Conservation (phyloP, 228 moss, liverwort and hornwort species). For the Sphagnum fallax region DNA sequence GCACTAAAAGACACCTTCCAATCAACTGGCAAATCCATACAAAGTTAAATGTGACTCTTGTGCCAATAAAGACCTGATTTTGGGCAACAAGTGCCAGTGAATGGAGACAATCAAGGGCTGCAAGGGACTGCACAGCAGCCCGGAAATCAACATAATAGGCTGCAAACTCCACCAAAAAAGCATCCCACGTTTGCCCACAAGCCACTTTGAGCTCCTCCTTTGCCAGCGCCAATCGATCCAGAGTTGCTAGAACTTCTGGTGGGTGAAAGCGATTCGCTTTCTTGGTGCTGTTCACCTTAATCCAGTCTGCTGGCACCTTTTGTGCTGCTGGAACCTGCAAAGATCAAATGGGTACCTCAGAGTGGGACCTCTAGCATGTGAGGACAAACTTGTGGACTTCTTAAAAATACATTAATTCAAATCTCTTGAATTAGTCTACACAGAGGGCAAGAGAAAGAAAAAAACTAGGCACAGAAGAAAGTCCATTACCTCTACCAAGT, state of each 20-base stretch:
- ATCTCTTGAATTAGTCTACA: too few relatives aligned
- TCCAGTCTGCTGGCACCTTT: conserved; percentile 81
- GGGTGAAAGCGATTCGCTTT: conserved; percentile 73
- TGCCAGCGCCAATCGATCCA: conserved; percentile 73
- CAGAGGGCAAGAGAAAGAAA: too few relatives aligned
- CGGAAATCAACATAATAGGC: conserved; percentile 82
- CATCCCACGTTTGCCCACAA: conserved; percentile 77
- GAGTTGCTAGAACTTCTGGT: conserved; percentile 66
- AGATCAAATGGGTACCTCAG: neutral
- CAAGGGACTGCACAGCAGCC: conserved; percentile 93
- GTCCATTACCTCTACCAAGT: conserved; percentile 77
- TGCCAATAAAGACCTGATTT: conserved; percentile 50
- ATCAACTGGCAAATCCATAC: too few relatives aligned
- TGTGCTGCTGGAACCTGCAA: conserved; percentile 69
- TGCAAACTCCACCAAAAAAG: conserved; percentile 76
- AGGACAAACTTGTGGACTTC: neutral
- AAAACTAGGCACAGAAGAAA: too few relatives aligned
- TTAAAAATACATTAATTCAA: neutral
- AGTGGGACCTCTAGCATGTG: too few relatives aligned
- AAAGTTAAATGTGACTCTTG: too few relatives aligned
- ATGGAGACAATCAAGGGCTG: conserved; percentile 91
- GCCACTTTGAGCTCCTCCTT: conserved; percentile 74
- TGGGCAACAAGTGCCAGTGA: conserved; percentile 77
- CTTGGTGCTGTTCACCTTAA: conserved; percentile 82
- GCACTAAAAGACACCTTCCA: too few relatives aligned